phyloP scores from a whole-genome alignment of 2,329 filamentous ascomycete species.

The Xylaria digitata region DNA sequence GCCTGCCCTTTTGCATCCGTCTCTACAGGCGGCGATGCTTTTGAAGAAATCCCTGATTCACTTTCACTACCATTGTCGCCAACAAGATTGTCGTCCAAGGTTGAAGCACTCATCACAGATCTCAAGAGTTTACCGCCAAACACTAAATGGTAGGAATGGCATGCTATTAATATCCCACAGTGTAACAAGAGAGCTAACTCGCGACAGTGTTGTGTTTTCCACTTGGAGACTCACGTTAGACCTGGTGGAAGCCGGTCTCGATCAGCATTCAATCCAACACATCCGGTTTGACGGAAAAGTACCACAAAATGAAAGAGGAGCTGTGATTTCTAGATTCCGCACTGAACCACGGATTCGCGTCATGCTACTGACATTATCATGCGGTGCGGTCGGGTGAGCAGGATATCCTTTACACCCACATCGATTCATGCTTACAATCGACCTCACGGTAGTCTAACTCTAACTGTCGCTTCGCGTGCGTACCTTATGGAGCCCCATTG shows the following conservation, averaged over 20 bases:
- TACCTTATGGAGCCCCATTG: slow-evolving; percentile 64
- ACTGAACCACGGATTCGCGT: slow-evolving; percentile 53
- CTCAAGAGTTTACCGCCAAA: not conserved
- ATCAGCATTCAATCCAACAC: slow-evolving; percentile 49
- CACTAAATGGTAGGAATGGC: slow-evolving; percentile 11
- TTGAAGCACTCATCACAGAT: slow-evolving; percentile 17
- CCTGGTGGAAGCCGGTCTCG: slow-evolving; percentile 55
- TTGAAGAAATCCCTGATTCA: slow-evolving; percentile 40
- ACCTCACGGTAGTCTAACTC: slow-evolving; percentile 48
- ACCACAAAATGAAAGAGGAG: slow-evolving; percentile 54
- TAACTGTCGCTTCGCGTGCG: slow-evolving; percentile 59
- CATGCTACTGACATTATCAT: slow-evolving; percentile 62
- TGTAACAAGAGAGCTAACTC: not conserved
- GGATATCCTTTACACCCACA: not conserved
- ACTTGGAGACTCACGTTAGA: slow-evolving; percentile 62
- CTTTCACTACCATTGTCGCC: not conserved
- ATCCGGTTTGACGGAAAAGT: slow-evolving; percentile 62
- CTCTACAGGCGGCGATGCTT: slow-evolving; percentile 35
- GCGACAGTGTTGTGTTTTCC: slow-evolving; percentile 62
- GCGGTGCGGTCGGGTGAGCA: slow-evolving; percentile 62
- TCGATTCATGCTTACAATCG: slow-evolving; percentile 41
- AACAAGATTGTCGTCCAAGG: slow-evolving; percentile 4
- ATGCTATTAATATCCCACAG: not conserved
- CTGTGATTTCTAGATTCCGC: slow-evolving; percentile 55
- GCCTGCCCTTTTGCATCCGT: slow-evolving; percentile 44